These are phyloP conservation scores for Neurospora intermedia DNA, from an alignment of 495 filamentous ascomycete species.

Conservation along the genomic window DNA sequence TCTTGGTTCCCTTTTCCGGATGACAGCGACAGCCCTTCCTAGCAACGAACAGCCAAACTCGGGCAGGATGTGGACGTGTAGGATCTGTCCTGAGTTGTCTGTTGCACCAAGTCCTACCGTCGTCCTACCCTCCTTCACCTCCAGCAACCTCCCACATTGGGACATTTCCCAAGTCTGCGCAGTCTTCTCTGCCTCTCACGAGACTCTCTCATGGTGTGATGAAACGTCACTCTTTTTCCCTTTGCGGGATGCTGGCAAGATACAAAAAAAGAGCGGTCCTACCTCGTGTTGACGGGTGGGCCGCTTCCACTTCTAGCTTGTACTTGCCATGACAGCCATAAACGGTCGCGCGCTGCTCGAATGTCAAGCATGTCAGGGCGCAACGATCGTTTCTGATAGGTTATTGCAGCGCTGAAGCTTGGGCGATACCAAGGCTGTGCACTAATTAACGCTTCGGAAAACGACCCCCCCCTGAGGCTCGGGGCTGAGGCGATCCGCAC, in stretches of 20 bases:
- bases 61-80: neutral
- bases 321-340: neutral
- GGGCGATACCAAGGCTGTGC: slow-evolving; percentile 14
- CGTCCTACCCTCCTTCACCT: neutral
- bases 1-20: neutral
- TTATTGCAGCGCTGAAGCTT: neutral
- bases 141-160: neutral
- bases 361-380: neutral
- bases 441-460: neutral
- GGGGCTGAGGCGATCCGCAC: neutral
- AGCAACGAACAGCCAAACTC: neutral
- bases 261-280: neutral
- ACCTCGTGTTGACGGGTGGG: slow-evolving; percentile 1
- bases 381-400: slow-evolving; percentile 9
- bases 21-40: neutral
- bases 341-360: neutral
- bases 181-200: neutral
- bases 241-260: neutral
- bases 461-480: neutral
- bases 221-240: neutral
- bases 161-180: neutral
- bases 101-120: neutral
- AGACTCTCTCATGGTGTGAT: neutral
- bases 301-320: neutral
- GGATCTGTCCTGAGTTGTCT: neutral